Percentiles rank a stretch among this genome's conserved stretches.
These are phyloP conservation scores for Aspergillus fischeri DNA, from an alignment of 2,329 filamentous ascomycete genomes.

Conservation along the genomic window DNA sequence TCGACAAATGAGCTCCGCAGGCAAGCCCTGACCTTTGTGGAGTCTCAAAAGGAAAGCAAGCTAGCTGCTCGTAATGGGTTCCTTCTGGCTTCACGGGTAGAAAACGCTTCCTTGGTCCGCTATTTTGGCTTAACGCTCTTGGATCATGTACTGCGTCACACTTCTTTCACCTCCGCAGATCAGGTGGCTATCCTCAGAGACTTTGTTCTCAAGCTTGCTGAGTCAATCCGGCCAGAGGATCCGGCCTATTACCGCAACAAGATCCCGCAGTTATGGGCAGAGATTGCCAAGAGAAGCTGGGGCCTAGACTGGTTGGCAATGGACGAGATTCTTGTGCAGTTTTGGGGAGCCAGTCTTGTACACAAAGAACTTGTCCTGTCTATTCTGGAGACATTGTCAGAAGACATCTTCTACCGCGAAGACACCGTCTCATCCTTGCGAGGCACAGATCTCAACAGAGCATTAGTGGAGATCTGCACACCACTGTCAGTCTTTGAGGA, in stretches of 20 bases:
- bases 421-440: slow-evolving; percentile 80
- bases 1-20: slow-evolving; percentile 77
- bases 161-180: slow-evolving; percentile 65
- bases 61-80: slow-evolving; percentile 84
- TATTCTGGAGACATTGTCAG: slow-evolving; percentile 84
- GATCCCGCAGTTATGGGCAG: slow-evolving; percentile 89
- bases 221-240: slow-evolving; percentile 66
- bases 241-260: slow-evolving; percentile 87
- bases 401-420: slow-evolving; percentile 89
- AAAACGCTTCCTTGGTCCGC: slow-evolving; percentile 75
- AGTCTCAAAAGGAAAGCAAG: slow-evolving; percentile 72
- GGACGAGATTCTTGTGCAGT: slow-evolving; percentile 74
- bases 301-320: slow-evolving; percentile 90
- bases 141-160: slow-evolving; percentile 83
- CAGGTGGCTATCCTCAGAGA: slow-evolving; percentile 66
- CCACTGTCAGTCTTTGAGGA: slow-evolving; percentile 70
- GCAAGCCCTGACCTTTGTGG: slow-evolving; percentile 80
- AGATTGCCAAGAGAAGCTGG: slow-evolving; percentile 91
- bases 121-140: slow-evolving; percentile 92
- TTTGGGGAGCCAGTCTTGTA: slow-evolving; percentile 64
- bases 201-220: slow-evolving; percentile 76
- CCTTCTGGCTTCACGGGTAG: slow-evolving; percentile 69
- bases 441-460: slow-evolving; percentile 78
- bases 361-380: slow-evolving; percentile 86
- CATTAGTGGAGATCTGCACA: slow-evolving; percentile 91